Evolutionary conservation across 257 asterid genomes (phyloP).

Genomic region (Echium plantagineum): DNA sequence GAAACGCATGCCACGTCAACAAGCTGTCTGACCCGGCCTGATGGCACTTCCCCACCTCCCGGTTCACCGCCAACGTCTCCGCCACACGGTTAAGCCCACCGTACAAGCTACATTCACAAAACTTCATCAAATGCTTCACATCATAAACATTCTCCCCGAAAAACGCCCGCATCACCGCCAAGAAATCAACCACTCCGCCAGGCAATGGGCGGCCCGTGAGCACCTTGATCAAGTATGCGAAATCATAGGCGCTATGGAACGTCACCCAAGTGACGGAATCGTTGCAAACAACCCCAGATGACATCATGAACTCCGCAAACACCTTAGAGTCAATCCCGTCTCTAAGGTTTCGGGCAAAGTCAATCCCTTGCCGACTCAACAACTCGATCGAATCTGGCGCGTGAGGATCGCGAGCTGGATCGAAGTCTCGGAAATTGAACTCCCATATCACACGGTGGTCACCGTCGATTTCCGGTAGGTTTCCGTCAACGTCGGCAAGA

Average conservation of each 20-base stretch:
- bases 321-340: constrained; percentile 39
- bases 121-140: constrained; percentile 46
- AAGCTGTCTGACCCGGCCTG: constrained; percentile 73
- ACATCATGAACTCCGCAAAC: constrained; percentile 46
- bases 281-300: constrained; percentile 51
- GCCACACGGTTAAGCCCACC: constrained; percentile 70
- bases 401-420: constrained; percentile 47
- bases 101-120: constrained; percentile 34
- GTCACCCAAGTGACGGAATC: constrained; percentile 54
- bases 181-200: constrained; percentile 23
- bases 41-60: constrained; percentile 59
- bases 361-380: constrained; percentile 38
- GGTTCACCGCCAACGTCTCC: constrained; percentile 31
- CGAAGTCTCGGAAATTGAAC: constrained; percentile 70
- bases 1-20: constrained; percentile 67
- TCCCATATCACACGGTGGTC: constrained; percentile 49
- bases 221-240: constrained; percentile 49
- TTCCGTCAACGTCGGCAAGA: constrained; percentile 50
- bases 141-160: constrained; percentile 53
- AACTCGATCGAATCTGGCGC: constrained; percentile 53
- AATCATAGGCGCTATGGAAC: constrained; percentile 71
- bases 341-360: constrained; percentile 32
- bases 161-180: constrained; percentile 25
- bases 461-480: constrained; percentile 46
- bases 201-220: constrained; percentile 55